phyloP scores from a whole-genome alignment of 2,329 filamentous ascomycete species.

The Kalaharituber pfeilii region DNA sequence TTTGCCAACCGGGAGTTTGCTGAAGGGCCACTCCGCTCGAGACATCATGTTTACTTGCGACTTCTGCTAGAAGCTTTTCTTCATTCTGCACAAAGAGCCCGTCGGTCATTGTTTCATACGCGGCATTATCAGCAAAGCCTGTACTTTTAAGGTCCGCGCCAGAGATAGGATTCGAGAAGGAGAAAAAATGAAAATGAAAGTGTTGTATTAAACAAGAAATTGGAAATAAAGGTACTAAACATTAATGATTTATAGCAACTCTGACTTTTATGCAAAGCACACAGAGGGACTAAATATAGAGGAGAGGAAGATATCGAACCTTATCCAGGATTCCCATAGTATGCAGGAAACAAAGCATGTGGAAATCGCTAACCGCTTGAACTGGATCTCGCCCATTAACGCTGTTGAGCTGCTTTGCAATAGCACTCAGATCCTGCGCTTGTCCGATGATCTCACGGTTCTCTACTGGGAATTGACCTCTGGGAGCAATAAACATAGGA shows the following conservation, averaged over 20 bases:
- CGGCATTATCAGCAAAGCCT: constrained; percentile 13
- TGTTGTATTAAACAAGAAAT: background rate
- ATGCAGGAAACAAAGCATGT: constrained; percentile 75
- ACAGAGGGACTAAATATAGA: background rate
- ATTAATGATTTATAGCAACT: background rate
- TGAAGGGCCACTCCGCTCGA: constrained; percentile 67
- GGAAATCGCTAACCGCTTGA: constrained; percentile 72
- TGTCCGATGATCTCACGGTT: constrained; percentile 78
- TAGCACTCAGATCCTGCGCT: constrained; percentile 56
- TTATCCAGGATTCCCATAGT: constrained; percentile 66
- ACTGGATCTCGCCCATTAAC: constrained; percentile 43
- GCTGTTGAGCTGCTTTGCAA: constrained; percentile 47
- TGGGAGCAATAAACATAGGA: constrained; percentile 51
- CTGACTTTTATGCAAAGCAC: background rate
- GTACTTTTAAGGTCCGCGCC: background rate
- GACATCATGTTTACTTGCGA: constrained; percentile 64
- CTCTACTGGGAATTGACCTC: constrained; percentile 65
- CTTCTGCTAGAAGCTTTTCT: constrained; percentile 65
- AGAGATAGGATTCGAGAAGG: background rate
- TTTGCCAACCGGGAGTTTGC: constrained; percentile 83
- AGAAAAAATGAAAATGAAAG: background rate
- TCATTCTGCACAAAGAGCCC: constrained; percentile 49
- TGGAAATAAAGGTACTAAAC: background rate
- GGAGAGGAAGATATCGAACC: constrained; percentile 36
- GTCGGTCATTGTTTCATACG: constrained; percentile 6